Conservation (phyloP, 2,329 filamentous ascomycete species). For the Penicillium sp. region DNA sequence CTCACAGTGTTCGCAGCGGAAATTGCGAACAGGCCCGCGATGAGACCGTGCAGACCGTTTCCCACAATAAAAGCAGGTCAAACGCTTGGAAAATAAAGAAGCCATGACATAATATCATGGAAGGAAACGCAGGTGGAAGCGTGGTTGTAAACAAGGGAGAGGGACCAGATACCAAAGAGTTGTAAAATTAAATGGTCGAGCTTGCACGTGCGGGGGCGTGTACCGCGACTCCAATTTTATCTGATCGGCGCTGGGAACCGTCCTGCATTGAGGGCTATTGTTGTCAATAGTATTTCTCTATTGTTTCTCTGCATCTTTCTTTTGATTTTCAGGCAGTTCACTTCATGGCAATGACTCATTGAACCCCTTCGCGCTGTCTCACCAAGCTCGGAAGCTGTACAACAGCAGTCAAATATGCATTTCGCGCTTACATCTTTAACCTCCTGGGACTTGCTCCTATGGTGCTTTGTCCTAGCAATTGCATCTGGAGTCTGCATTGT, state of each 20-base stretch:
- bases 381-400: not conserved
- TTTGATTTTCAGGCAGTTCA: not conserved
- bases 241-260: not conserved
- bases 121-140: not conserved
- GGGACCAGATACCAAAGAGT: not conserved
- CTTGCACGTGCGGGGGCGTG: conserved; percentile 22
- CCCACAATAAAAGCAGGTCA: conserved; percentile 84
- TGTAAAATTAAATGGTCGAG: conserved; percentile 17
- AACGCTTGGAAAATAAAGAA: conserved; percentile 43
- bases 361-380: not conserved
- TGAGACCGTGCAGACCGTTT: conserved; percentile 61
- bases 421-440: not conserved
- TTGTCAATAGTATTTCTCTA: not conserved
- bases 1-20: conserved; percentile 75
- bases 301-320: not conserved
- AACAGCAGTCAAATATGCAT: not conserved
- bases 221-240: conserved; percentile 15
- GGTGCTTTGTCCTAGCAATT: not conserved
- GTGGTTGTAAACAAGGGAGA: conserved; percentile 16
- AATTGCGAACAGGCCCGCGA: conserved; percentile 61
- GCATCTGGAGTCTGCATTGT: not conserved
- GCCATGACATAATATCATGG: conserved; percentile 38
- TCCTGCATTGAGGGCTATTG: not conserved
- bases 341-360: not conserved
- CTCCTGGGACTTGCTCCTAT: not conserved